phyloP scores from a whole-genome alignment of 306 rosid species.

The Canavalia gladiata region DNA sequence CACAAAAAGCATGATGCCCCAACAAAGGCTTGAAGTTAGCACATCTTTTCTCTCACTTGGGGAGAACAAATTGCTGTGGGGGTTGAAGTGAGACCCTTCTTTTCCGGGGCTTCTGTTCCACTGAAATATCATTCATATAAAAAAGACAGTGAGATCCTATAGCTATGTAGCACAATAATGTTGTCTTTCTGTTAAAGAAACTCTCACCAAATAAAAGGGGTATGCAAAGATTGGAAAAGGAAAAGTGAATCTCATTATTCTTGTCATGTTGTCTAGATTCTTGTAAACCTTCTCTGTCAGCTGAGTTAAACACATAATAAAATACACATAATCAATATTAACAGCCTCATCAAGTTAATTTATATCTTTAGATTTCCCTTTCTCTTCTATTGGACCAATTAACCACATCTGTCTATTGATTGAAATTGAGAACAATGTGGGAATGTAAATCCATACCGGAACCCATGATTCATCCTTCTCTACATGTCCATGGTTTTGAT shows the following conservation, averaged over 20 bases:
- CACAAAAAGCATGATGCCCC: slow-evolving; percentile 68
- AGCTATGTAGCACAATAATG: neutral
- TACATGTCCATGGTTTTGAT: slow-evolving; percentile 96
- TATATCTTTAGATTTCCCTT: too few species aligned
- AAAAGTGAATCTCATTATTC: slow-evolving; percentile 68
- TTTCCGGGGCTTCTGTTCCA: slow-evolving; percentile 97
- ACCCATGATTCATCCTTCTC: slow-evolving; percentile 99
- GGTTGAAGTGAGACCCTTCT: slow-evolving; percentile 91
- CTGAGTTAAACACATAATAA: slow-evolving; percentile 52
- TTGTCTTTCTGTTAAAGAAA: neutral
- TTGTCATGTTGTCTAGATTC: slow-evolving; percentile 59
- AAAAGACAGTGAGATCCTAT: neutral
- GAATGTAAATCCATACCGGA: slow-evolving; percentile 63
- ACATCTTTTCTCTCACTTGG: slow-evolving; percentile 74
- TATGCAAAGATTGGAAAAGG: slow-evolving; percentile 92
- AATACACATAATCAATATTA: neutral
- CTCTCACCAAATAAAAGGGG: slow-evolving; percentile 87
- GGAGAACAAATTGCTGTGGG: slow-evolving; percentile 74
- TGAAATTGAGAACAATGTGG: too few species aligned
- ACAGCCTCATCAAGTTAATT: too few species aligned
- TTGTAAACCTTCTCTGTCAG: slow-evolving; percentile 78
- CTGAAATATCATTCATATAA: slow-evolving; percentile 55
- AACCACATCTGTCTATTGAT: too few species aligned
- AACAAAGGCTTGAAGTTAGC: slow-evolving; percentile 73
- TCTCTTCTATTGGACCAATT: too few species aligned